Conservation (phyloP, 768 basidiomycete species). For the Guyanaporus albipodus region DNA sequence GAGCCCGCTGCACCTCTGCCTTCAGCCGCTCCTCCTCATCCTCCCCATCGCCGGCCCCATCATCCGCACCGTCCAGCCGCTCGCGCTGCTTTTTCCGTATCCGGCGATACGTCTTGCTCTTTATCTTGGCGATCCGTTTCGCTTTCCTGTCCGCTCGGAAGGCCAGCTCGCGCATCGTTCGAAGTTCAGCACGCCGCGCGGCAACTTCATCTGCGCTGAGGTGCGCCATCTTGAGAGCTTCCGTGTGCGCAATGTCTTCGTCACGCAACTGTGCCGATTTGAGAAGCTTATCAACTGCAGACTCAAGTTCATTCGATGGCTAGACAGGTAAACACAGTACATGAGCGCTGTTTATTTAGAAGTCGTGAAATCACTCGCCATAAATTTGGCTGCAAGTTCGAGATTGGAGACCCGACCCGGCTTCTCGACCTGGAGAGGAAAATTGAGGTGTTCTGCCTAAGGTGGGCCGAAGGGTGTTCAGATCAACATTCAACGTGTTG, state of each 20-base stretch:
- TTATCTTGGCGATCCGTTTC: constrained; percentile 89
- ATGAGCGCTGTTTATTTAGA: no score
- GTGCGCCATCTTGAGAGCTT: constrained; percentile 80
- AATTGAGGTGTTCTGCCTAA: constrained; percentile 83
- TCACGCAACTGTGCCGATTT: constrained; percentile 80
- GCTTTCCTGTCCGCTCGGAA: constrained; percentile 92
- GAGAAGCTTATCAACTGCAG: constrained; percentile 75
- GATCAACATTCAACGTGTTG: not conserved
- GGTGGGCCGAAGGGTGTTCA: no score
- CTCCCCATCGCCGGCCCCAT: constrained; percentile 24
- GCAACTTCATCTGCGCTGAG: constrained; percentile 84
- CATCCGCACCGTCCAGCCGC: constrained; percentile 47
- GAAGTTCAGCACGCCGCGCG: constrained; percentile 73
- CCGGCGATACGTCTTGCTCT: constrained; percentile 88
- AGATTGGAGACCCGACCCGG: constrained; percentile 60
- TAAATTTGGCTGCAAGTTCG: constrained; percentile 80
- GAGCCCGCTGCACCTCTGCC: constrained; percentile 75
- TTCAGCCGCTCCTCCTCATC: constrained; percentile 55
- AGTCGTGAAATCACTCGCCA: constrained; percentile 41
- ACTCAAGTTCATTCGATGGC: constrained; percentile 85
- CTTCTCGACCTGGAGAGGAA: constrained; percentile 70
- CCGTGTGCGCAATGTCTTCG: constrained; percentile 70
- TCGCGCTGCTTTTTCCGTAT: constrained; percentile 77
- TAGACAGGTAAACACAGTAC: no score
- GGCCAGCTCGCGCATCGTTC: constrained; percentile 87